Percentiles rank a stretch among this genome's conserved stretches.
Evolutionary conservation across 371 early-diverging fungal species (phyloP).

Genomic region (Rhizopus microsporus): DNA sequence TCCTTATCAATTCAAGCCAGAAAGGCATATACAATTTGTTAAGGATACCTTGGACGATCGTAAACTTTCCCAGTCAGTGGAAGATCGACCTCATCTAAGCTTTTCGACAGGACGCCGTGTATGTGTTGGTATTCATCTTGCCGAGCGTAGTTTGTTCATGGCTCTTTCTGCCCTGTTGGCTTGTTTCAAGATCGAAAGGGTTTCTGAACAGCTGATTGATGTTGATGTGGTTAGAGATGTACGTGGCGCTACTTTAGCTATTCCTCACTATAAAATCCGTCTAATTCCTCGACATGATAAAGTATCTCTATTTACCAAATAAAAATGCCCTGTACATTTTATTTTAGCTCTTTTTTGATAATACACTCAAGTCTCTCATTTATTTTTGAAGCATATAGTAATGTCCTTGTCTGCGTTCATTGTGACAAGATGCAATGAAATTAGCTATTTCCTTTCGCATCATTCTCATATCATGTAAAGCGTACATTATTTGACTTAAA

Average conservation of each 20-base stretch:
- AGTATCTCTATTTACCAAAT: conserved; percentile 14
- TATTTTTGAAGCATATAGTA: no score
- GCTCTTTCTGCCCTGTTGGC: conserved; percentile 36
- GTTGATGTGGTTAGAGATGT: conserved; percentile 25
- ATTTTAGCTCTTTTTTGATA: no score
- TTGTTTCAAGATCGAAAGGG: conserved; percentile 38
- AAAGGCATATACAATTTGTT: conserved; percentile 42
- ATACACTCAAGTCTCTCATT: no score
- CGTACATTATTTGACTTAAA: no score
- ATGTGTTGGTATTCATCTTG: conserved; percentile 55
- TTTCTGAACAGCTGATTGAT: conserved; percentile 17
- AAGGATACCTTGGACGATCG: neutral
- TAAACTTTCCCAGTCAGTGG: conserved; percentile 24
- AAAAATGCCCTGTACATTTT: neutral
- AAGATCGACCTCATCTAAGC: conserved; percentile 45
- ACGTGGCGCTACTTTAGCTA: conserved; percentile 29
- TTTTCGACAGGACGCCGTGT: conserved; percentile 53
- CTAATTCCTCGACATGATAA: conserved; percentile 33
- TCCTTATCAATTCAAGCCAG: conserved; percentile 39
- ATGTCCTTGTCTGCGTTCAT: no score
- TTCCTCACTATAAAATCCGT: conserved; percentile 27
- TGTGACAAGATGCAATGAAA: no score
- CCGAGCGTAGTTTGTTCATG: conserved; percentile 49
- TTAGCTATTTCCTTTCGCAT: no score
- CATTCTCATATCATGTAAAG: no score